Base-by-base conservation (phyloP, 805 yeast genomes). In the Blastobotrys robertii region DNA sequence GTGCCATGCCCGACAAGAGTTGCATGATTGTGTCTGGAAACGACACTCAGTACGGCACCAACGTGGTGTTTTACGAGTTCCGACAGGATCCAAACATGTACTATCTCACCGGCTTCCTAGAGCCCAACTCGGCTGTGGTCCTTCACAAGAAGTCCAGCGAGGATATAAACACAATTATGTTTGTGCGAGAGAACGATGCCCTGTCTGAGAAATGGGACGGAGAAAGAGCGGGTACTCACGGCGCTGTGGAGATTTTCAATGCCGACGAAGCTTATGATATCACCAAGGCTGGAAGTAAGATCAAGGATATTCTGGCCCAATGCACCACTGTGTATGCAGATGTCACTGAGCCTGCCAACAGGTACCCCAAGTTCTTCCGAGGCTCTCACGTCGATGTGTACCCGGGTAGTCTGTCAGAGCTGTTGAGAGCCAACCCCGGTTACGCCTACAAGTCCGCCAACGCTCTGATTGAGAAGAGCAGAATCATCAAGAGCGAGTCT, bases 141-240 rank as follows among this genome's bases (percentile, higher is more conserved):
- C 77, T 34, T 63, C 66, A 30, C 68, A 69, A 42, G 63, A 72
- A 19, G 74, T 43, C 43, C 12, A 42, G 42, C 10, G 50, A 52
- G 16, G 44, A 44, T 40, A 68, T 76, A 30, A 59, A 72, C 7
- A 74, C 84, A 50, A 90, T 84, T 52, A 73, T 92, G 81, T 65
- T 87, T 39, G 95, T 90, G 2, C 95, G 87, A 2, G 87, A 86
- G 11, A 81, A 82, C 57, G 83, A 88, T 57, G 73, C 77, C 4
- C 70, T 69, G 39, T 76, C 74, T 15, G 98, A 92, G 63, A 76
- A 81, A 49, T 92, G 99, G 99, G 97, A 90, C 53, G 99, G 99
- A 9, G 80, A 76, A 36, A 74, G 94, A 53, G 81, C 94, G 12
- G 99, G 99, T 1, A 71, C 79, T 3, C 76, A 79, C 38, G 95